These are phyloP conservation scores for Nakaseomyces sp. DNA, from an alignment of 1,139 yeast genomes.

Conservation along the genomic window DNA sequence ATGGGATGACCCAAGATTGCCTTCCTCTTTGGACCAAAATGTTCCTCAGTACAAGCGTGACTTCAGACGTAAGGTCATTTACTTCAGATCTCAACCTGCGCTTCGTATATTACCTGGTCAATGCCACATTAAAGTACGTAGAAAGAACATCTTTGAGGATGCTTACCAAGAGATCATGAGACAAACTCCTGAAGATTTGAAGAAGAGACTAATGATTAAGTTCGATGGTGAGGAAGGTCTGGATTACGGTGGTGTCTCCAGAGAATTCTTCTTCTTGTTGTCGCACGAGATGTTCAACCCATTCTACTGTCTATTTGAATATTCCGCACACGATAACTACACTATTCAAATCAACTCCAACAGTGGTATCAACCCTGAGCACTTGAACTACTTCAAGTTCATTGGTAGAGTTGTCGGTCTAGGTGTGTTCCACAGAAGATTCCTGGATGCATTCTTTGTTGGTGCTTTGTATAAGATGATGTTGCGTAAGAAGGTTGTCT, in stretches of 20 bases:
- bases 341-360: slow-evolving; percentile 96
- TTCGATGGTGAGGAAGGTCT: slow-evolving; percentile 99
- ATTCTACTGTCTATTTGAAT: slow-evolving; percentile 91
- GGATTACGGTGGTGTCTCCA: slow-evolving; percentile 97
- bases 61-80: slow-evolving; percentile 91
- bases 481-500: slow-evolving; percentile 84
- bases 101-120: slow-evolving; percentile 95
- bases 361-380: slow-evolving; percentile 97
- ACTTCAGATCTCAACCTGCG: slow-evolving; percentile 97
- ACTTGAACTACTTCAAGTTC: slow-evolving; percentile 92
- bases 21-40: slow-evolving; percentile 92
- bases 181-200: slow-evolving; percentile 95
- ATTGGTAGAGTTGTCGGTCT: slow-evolving; percentile 97
- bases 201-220: slow-evolving; percentile 94
- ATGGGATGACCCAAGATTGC: slow-evolving; percentile 99
- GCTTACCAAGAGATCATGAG: slow-evolving; percentile 98
- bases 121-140: slow-evolving; percentile 94
- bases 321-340: slow-evolving; percentile 95
- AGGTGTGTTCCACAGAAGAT: slow-evolving; percentile 96
- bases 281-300: slow-evolving; percentile 99
- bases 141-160: slow-evolving; percentile 94
- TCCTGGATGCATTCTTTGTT: slow-evolving; percentile 94
- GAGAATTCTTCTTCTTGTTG: slow-evolving; percentile 91
- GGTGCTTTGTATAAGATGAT: slow-evolving; percentile 98
- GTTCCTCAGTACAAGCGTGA: slow-evolving; percentile 99